phyloP scores from a whole-genome alignment of 257 asterid species.

The Linaria vulgaris region DNA sequence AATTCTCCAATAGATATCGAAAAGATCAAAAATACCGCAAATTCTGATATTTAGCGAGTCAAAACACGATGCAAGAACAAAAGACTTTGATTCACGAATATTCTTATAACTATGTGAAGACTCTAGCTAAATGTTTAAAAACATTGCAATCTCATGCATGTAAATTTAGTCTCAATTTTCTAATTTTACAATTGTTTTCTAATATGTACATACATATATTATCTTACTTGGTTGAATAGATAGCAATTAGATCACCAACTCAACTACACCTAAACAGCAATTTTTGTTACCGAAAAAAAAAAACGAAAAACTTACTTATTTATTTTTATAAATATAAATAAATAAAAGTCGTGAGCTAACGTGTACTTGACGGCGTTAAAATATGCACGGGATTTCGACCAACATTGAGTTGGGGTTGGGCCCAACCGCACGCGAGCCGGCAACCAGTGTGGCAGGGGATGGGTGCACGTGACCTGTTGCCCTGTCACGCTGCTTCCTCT shows the following conservation, averaged over 20 bases:
- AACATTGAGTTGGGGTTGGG: constrained; percentile 23
- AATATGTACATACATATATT: too few relatives aligned
- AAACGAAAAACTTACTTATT: not conserved
- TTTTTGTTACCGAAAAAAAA: not conserved
- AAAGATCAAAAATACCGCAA: too few relatives aligned
- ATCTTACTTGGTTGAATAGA: not conserved
- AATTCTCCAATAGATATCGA: too few relatives aligned
- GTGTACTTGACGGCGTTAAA: constrained; percentile 4
- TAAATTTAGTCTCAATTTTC: too few relatives aligned
- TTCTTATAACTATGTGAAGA: too few relatives aligned
- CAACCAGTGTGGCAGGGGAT: constrained; percentile 55
- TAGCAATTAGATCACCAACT: not conserved
- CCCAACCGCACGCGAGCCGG: constrained; percentile 62
- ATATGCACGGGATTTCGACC: not conserved
- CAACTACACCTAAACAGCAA: not conserved
- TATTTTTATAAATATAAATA: too few relatives aligned
- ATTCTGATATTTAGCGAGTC: too few relatives aligned
- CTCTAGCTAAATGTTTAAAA: too few relatives aligned
- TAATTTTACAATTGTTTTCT: too few relatives aligned
- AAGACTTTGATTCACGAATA: too few relatives aligned
- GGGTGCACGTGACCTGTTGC: constrained; percentile 58
- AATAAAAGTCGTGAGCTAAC: not conserved
- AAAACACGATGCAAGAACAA: too few relatives aligned
- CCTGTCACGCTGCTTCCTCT: constrained; percentile 23
- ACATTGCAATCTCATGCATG: too few relatives aligned